A percentile compares a stretch with the other conserved stretches of the same genome.
Evolutionary conservation across 352 stramenopile species (phyloP).

Genomic region (Phytophthora hybrid): DNA sequence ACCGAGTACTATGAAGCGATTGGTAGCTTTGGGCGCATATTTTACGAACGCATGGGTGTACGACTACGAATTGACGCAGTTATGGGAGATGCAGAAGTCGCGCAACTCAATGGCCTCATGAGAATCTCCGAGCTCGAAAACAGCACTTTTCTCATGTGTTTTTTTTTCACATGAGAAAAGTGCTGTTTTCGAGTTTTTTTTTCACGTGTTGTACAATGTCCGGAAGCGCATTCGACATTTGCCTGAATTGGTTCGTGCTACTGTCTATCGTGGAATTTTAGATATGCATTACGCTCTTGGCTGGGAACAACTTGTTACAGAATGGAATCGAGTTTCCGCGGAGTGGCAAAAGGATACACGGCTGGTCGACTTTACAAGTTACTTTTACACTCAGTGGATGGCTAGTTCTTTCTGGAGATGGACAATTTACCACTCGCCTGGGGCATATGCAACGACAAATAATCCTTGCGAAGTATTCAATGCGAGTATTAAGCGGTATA

Average conservation of each 20-base stretch:
- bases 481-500: background rate
- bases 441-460: constrained; percentile 21
- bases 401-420: constrained; percentile 20
- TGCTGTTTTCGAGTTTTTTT: no score
- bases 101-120: background rate
- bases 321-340: background rate
- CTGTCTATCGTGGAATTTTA: background rate
- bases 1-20: no score
- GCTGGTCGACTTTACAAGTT: background rate
- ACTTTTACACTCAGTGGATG: constrained; percentile 15
- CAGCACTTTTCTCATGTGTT: constrained; percentile 2
- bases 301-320: background rate
- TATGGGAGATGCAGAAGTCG: constrained; percentile 8
- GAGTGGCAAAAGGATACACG: background rate
- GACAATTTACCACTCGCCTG: constrained; percentile 22
- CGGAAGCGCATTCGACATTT: constrained; percentile 25
- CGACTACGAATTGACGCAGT: constrained; percentile 2
- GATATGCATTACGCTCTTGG: background rate
- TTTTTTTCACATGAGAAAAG: no score
- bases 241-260: constrained; percentile 3
- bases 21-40: no score
- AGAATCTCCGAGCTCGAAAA: background rate
- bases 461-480: background rate
- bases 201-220: constrained; percentile 34
- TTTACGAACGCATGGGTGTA: background rate